phyloP scores from a whole-genome alignment of 345 rosid species.

The Arabis alpina region DNA sequence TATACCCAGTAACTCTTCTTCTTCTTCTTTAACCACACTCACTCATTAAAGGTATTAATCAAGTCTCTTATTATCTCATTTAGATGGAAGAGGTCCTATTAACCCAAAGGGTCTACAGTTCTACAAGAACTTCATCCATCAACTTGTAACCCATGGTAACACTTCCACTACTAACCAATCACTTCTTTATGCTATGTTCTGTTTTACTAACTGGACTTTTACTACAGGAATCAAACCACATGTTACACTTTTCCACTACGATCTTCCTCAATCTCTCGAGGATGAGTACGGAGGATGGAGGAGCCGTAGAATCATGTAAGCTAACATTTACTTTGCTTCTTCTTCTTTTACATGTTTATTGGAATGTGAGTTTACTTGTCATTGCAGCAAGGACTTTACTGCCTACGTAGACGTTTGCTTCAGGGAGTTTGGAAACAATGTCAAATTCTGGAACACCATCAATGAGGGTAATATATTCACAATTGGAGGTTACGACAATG shows the following conservation, averaged over 20 bases:
- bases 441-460: slow-evolving; percentile 63
- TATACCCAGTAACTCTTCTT: slow-evolving; percentile 56
- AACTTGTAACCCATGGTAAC: slow-evolving; percentile 52
- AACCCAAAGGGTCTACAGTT: slow-evolving; percentile 57
- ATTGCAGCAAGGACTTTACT: not conserved
- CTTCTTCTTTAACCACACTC: not conserved
- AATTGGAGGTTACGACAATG: slow-evolving; percentile 43
- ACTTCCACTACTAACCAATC: too few relatives aligned
- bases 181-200: too few relatives aligned
- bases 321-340: not conserved
- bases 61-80: not conserved
- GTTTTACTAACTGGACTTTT: not conserved
- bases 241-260: slow-evolving; percentile 53
- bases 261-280: slow-evolving; percentile 71
- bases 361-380: too few relatives aligned
- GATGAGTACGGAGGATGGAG: slow-evolving; percentile 79
- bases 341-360: not conserved
- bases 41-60: too few relatives aligned
- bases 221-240: slow-evolving; percentile 62
- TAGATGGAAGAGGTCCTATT: slow-evolving; percentile 64
- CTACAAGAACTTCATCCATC: slow-evolving; percentile 56
- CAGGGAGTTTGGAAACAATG: slow-evolving; percentile 66
- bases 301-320: slow-evolving; percentile 58
- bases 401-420: slow-evolving; percentile 45
- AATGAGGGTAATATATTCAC: slow-evolving; percentile 65